A percentile compares a stretch with the other conserved stretches of the same genome.
phyloP scores from a whole-genome alignment of 2,329 filamentous ascomycete genomes.

The Chaetomium globosum region DNA sequence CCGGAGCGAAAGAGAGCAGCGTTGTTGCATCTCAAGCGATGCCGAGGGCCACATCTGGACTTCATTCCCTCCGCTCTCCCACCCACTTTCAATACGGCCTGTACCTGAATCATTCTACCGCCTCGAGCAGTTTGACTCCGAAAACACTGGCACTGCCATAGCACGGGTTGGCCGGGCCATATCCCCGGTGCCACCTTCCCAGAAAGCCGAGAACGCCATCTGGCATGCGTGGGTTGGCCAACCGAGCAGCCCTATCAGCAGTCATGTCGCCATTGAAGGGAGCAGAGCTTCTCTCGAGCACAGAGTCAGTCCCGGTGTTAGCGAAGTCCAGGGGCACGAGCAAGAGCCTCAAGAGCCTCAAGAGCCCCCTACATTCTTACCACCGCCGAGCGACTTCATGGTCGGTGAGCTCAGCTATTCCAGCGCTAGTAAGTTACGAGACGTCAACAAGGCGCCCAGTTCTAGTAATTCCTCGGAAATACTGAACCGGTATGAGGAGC shows the following conservation, averaged over 20 bases:
- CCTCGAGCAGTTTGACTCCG: conserved; percentile 25
- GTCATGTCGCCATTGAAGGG: conserved; percentile 20
- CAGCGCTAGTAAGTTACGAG: not conserved
- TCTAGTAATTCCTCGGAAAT: conserved; percentile 30
- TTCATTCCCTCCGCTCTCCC: conserved; percentile 24
- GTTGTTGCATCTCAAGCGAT: conserved; percentile 26
- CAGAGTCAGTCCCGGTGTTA: conserved; percentile 33
- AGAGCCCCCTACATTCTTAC: not conserved
- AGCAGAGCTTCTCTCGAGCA: conserved; percentile 9
- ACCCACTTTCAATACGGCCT: conserved; percentile 34
- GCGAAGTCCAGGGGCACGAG: conserved; percentile 22
- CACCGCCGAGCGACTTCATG: not conserved
- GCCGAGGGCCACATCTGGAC: conserved; percentile 22
- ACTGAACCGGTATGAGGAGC: conserved; percentile 26
- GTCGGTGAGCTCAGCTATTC: too few relatives aligned
- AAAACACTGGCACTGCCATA: conserved; percentile 34
- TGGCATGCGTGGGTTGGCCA: conserved; percentile 37
- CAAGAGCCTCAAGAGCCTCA: conserved; percentile 10
- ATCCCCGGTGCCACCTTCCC: conserved; percentile 31
- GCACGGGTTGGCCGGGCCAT: conserved; percentile 35
- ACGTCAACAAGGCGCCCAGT: conserved; percentile 3
- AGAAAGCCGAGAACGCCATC: conserved; percentile 35
- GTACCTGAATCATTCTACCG: conserved; percentile 19
- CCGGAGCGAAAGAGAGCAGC: not conserved
- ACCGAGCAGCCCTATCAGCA: conserved; percentile 27